Evolutionary conservation across 2,329 filamentous ascomycete genomes (phyloP).

Genomic region (Didymella glomerata): DNA sequence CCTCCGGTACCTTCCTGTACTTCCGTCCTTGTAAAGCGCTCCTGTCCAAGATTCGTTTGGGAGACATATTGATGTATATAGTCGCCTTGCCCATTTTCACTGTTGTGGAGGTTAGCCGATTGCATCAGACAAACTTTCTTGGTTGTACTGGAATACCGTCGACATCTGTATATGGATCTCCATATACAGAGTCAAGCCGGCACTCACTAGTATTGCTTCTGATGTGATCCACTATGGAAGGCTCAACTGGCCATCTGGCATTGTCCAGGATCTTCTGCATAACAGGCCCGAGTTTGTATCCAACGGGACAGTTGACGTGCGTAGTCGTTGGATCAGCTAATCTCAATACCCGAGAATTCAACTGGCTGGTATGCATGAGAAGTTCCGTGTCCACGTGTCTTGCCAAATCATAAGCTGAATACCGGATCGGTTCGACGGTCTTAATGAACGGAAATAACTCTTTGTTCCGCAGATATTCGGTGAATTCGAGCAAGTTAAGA

Average conservation of each 20-base stretch:
- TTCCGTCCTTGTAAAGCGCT: not conserved
- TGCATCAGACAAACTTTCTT: not conserved
- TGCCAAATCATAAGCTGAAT: not conserved
- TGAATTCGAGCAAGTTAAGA: conserved; percentile 7
- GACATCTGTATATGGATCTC: not conserved
- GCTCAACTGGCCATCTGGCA: conserved; percentile 1
- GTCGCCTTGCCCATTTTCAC: not conserved
- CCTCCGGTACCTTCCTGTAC: not conserved
- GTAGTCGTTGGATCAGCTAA: not conserved
- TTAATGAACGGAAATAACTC: conserved; percentile 12
- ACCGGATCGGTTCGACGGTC: not conserved
- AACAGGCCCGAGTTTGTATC: not conserved
- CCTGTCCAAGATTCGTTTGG: not conserved
- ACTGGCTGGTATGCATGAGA: not conserved
- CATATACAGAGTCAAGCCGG: not conserved
- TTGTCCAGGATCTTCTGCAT: not conserved
- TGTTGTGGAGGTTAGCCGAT: not conserved
- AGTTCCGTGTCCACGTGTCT: not conserved
- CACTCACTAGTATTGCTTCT: conserved; percentile 3
- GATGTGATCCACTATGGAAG: not conserved
- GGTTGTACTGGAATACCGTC: not conserved
- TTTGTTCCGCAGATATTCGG: not conserved
- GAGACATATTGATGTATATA: not conserved
- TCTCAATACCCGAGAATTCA: not conserved
- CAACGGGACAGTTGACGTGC: conserved; percentile 12